A percentile compares a stretch with the other conserved stretches of the same genome.
Evolutionary conservation across 768 basidiomycete genomes (phyloP).

Genomic region (Pisolithus sp.): DNA sequence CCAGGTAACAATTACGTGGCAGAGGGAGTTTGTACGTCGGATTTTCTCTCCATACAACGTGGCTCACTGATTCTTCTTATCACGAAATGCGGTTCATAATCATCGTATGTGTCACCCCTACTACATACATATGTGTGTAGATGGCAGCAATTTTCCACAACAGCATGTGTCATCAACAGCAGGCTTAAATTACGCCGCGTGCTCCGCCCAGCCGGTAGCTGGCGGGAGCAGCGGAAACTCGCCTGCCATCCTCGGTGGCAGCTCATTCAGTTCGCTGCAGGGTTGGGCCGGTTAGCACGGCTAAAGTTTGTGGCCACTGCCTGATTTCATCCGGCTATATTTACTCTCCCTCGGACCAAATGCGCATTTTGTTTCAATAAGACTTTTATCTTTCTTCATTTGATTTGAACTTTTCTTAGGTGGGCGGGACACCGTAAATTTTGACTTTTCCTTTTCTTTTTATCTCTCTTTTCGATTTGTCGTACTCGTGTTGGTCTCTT

Average conservation of each 20-base stretch:
- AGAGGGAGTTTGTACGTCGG: conserved; percentile 23
- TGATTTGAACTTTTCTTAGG: background rate
- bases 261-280: conserved; percentile 23
- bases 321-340: background rate
- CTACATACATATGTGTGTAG: conserved; percentile 3
- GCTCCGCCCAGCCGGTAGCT: conserved; percentile 3
- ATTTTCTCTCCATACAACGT: conserved; percentile 2
- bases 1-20: conserved; percentile 17
- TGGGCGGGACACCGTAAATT: conserved; percentile 12
- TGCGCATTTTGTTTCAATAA: background rate
- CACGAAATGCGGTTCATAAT: background rate
- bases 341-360: background rate
- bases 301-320: conserved; percentile 4
- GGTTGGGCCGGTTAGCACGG: conserved; percentile 21
- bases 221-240: conserved; percentile 4
- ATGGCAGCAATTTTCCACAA: conserved; percentile 2
- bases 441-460: background rate
- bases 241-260: conserved; percentile 13
- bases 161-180: background rate
- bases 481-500: no score
- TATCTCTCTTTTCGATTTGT: no score
- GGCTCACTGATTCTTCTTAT: background rate
- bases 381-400: background rate
- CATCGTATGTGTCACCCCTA: conserved; percentile 1
- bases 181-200: conserved; percentile 2